Evolutionary conservation across 2,329 filamentous ascomycete species (phyloP).

Genomic region (Penicillium sp.): DNA sequence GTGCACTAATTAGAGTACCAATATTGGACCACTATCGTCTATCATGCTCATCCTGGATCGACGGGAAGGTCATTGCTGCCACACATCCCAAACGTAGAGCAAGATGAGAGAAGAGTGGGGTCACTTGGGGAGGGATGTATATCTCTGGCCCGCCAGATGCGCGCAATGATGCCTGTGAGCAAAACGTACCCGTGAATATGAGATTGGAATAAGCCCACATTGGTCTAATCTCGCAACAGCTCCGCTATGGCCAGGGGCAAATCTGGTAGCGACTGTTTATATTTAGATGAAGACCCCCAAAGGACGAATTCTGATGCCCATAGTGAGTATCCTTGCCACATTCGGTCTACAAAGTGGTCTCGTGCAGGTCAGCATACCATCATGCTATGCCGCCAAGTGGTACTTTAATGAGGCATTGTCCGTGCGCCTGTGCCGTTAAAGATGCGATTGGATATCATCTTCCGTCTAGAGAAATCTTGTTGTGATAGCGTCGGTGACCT

Average conservation of each 20-base stretch:
- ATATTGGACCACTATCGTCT: background rate
- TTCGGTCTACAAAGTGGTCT: background rate
- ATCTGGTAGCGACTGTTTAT: background rate
- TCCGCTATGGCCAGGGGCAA: background rate
- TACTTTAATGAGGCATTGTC: background rate
- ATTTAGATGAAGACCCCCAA: background rate
- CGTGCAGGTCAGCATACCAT: background rate
- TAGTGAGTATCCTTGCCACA: background rate
- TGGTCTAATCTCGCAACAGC: background rate
- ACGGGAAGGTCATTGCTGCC: no score
- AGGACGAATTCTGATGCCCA: background rate
- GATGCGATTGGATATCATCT: background rate
- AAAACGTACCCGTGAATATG: no score
- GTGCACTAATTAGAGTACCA: constrained; percentile 18
- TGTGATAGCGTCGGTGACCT: background rate
- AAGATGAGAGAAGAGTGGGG: background rate
- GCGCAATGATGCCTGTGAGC: no score
- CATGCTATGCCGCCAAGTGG: background rate
- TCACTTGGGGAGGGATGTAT: no score
- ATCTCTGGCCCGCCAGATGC: no score
- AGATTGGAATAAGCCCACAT: no score
- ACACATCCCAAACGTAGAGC: no score
- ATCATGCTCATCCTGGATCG: background rate
- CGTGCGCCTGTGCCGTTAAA: background rate
- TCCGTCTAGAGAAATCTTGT: background rate